A percentile compares a stretch with the other conserved stretches of the same genome.
Evolutionary conservation across 495 filamentous ascomycete species (phyloP).

Genomic region (Trypethelium eluteriae): DNA sequence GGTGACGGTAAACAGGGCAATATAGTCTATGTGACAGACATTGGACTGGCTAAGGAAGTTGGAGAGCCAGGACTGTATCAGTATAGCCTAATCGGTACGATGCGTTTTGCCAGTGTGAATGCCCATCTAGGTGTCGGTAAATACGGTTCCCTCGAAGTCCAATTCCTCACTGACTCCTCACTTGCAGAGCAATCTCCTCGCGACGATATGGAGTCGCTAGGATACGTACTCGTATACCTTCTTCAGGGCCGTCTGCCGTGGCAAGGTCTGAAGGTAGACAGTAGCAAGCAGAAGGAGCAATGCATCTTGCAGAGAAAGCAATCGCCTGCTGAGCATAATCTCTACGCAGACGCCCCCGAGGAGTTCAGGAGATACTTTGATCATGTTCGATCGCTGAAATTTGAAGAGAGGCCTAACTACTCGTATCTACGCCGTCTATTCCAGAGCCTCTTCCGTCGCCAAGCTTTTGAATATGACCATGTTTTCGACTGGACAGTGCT

Average conservation of each 20-base stretch:
- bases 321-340: conserved; percentile 12
- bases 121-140: conserved; percentile 32
- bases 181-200: conserved; percentile 32
- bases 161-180: conserved; percentile 22
- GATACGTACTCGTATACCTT: conserved; percentile 39
- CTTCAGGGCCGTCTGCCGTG: conserved; percentile 38
- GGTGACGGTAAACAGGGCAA: conserved; percentile 33
- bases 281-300: conserved; percentile 17
- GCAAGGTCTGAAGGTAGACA: conserved; percentile 25
- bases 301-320: conserved; percentile 22
- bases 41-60: conserved; percentile 18
- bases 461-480: conserved; percentile 22
- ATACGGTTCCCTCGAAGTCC: conserved; percentile 10
- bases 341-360: conserved; percentile 17
- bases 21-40: conserved; percentile 29
- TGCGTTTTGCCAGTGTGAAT: conserved; percentile 32
- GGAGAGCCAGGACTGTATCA: conserved; percentile 8
- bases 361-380: conserved; percentile 28
- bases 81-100: conserved; percentile 19
- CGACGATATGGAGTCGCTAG: conserved; percentile 40
- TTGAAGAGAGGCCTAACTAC: conserved; percentile 19
- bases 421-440: conserved; percentile 20
- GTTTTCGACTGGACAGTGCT: conserved; percentile 28
- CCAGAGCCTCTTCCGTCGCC: conserved; percentile 19
- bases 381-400: conserved; percentile 14